phyloP scores from a whole-genome alignment of 2,329 filamentous ascomycete genomes.

The Ophiocordyceps camponoti-leonardi region DNA sequence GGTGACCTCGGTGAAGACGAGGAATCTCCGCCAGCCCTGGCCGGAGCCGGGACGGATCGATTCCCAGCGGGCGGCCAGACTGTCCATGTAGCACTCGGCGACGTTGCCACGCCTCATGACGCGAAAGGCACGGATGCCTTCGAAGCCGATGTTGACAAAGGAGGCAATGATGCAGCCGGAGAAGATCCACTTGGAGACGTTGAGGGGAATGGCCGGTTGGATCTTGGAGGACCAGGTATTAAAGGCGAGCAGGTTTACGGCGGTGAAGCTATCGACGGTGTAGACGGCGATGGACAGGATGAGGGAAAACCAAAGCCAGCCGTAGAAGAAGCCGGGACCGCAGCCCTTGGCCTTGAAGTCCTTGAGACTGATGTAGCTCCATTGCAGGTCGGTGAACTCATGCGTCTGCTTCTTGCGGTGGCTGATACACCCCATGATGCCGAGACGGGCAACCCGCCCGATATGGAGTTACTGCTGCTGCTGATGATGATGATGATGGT shows the following conservation, averaged over 20 bases:
- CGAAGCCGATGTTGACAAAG: conserved; percentile 63
- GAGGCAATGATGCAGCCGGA: conserved; percentile 82
- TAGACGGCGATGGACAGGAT: conserved; percentile 71
- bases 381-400: conserved; percentile 72
- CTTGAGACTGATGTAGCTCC: conserved; percentile 64
- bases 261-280: conserved; percentile 80
- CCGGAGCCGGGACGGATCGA: conserved; percentile 59
- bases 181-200: conserved; percentile 88
- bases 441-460: background rate
- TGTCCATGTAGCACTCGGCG: conserved; percentile 82
- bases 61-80: conserved; percentile 68
- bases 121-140: conserved; percentile 62
- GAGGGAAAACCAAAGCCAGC: conserved; percentile 67
- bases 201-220: conserved; percentile 57
- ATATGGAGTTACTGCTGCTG: conserved; percentile 1
- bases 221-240: conserved; percentile 78
- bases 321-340: conserved; percentile 63
- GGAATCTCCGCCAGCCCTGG: conserved; percentile 71
- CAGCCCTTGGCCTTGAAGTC: conserved; percentile 80
- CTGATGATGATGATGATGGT: conserved; percentile 2
- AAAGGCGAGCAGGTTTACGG: conserved; percentile 78
- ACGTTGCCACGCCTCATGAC: conserved; percentile 77
- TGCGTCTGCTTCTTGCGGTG: conserved; percentile 43
- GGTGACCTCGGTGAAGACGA: conserved; percentile 84
- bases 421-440: conserved; percentile 48